These are phyloP conservation scores for Pseudovirgaria hyperparasitica DNA, from an alignment of 2,329 filamentous ascomycete species.

Conservation along the genomic window DNA sequence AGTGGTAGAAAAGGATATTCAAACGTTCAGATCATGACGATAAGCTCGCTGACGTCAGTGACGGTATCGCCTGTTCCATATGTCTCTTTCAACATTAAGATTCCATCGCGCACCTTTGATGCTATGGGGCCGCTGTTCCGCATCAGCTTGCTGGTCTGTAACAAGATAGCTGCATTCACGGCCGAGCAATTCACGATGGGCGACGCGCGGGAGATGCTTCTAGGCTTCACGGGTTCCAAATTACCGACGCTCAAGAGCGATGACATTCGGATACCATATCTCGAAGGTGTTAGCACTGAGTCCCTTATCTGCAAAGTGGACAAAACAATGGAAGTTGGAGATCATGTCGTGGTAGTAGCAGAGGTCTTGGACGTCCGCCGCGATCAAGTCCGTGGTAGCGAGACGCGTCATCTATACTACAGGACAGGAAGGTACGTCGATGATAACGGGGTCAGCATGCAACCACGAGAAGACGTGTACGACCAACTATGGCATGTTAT, in stretches of 20 bases:
- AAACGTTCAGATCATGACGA: no score
- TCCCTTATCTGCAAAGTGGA: slow-evolving; percentile 23
- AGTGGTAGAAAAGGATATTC: no score
- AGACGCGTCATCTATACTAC: no score
- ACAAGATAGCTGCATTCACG: slow-evolving; percentile 14
- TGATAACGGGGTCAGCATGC: no score
- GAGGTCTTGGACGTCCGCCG: slow-evolving; percentile 15
- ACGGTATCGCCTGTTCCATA: slow-evolving; percentile 41
- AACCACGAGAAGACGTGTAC: no score
- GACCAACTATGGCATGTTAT: no score
- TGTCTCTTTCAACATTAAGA: slow-evolving; percentile 49
- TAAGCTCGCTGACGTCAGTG: slow-evolving; percentile 50
- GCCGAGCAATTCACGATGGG: slow-evolving; percentile 18
- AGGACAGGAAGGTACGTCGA: no score
- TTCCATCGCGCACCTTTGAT: slow-evolving; percentile 42
- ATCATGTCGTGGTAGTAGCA: slow-evolving; percentile 37
- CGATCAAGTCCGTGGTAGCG: background rate
- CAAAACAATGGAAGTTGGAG: slow-evolving; percentile 27
- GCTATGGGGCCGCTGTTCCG: slow-evolving; percentile 37
- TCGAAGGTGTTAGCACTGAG: slow-evolving; percentile 10
- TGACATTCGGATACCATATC: no score
- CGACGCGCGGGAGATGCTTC: slow-evolving; percentile 14
- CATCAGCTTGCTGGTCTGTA: slow-evolving; percentile 35
- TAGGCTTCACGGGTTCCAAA: background rate
- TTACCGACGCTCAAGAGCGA: slow-evolving; percentile 6